Conservation (phyloP, 2,329 filamentous ascomycete genomes). For the Fusarium brachygibbosum region DNA sequence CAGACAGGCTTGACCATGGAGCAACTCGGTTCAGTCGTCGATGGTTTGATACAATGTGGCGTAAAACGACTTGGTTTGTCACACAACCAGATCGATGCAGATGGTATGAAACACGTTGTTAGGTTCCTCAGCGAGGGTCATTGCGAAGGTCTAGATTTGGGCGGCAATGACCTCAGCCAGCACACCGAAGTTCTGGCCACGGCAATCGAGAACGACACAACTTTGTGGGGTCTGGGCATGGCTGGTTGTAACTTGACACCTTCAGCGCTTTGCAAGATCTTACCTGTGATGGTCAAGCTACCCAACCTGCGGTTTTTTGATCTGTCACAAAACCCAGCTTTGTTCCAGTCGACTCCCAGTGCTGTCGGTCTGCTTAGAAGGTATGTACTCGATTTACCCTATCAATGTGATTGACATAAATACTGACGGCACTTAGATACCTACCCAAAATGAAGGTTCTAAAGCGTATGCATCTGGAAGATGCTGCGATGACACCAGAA, state of each 20-base stretch:
- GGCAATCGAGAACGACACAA: conserved; percentile 65
- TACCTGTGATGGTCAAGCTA: conserved; percentile 79
- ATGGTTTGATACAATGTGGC: conserved; percentile 83
- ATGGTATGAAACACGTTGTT: conserved; percentile 81
- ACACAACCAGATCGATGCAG: conserved; percentile 80
- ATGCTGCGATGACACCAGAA: conserved; percentile 86
- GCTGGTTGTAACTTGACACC: conserved; percentile 87
- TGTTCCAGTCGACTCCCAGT: conserved; percentile 82
- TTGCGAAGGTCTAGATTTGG: conserved; percentile 90
- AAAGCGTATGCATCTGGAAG: conserved; percentile 87
- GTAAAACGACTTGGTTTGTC: conserved; percentile 85
- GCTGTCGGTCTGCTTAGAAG: conserved; percentile 81
- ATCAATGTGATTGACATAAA: background rate
- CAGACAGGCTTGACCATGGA: conserved; percentile 80
- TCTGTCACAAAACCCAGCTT: conserved; percentile 86
- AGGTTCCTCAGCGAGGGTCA: conserved; percentile 80
- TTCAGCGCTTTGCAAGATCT: conserved; percentile 77
- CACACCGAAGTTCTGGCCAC: conserved; percentile 67
- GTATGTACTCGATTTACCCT: conserved; percentile 58
- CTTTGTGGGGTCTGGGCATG: conserved; percentile 85
- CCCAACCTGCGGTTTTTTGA: conserved; percentile 88
- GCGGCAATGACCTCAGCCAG: conserved; percentile 80
- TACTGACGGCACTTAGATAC: conserved; percentile 63
- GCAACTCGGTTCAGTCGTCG: conserved; percentile 82
- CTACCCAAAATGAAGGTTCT: conserved; percentile 82